Base-by-base conservation (phyloP, 768 basidiomycete species). In the Nidularia sp. region DNA sequence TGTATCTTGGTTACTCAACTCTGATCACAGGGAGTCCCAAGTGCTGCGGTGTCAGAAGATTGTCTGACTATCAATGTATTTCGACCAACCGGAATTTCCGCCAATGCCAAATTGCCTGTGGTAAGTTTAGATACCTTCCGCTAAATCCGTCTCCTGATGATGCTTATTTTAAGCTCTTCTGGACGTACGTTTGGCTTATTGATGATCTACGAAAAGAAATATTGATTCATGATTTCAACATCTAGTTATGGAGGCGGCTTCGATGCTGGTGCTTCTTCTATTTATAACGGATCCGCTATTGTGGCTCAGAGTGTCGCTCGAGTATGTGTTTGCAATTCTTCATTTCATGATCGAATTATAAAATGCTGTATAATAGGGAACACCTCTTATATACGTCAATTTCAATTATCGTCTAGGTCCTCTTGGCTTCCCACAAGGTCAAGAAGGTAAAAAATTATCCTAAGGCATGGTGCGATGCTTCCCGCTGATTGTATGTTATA, bases 31-130 rank as follows among this genome's bases (percentile, higher is more conserved):
- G 34, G 45, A 10, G 8, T 22, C 13, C 49, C 47, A 12, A 41
- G 29, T 9, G 32, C 31, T 62, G 31, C 51, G 6, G 59, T 65
- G 34, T 71, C 70, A 2, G 80, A 82, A 56, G 72, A 80, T 55
- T 80, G 79, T 53, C 62, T 82, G 43, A 72, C 63, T 6, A 54
- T 81, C 45, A 81, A 81, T 58, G 62, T 83, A 31, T 73, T 68
- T 47, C 64, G 68, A 5, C 80, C 80, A 0, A 57, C 64, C 1
- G 69, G 69, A 2, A 0, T 62, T 5, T 18, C 45, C 3, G 1
- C 45, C 2, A 44, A 52, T n/a, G 48, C 32, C 6, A 34, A 29
- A 34, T 54, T 62, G 10, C 60, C 61, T 12, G 55, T 63, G 12
- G 44, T 45, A 25, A 9, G 44, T 45, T 9, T 45, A 45, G 12